Percentiles rank a stretch among this genome's conserved stretches.
phyloP scores from a whole-genome alignment of 2,329 filamentous ascomycete species.

The Fusarium lateritium region DNA sequence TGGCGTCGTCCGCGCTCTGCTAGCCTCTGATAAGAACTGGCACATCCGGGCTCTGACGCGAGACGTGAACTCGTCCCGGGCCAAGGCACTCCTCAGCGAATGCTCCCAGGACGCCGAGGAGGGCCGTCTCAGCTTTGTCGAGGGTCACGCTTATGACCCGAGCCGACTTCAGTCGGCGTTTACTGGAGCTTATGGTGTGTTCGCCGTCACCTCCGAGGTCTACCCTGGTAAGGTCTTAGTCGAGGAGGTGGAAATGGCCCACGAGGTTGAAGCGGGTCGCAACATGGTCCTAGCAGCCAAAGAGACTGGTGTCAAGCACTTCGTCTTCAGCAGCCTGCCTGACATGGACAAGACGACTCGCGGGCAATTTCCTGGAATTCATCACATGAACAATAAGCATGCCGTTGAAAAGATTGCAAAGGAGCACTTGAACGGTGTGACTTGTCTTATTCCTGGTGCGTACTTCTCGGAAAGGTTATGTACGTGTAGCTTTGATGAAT shows the following conservation, averaged over 20 bases:
- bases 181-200: background rate
- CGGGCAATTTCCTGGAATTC: background rate
- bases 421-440: background rate
- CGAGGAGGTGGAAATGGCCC: background rate
- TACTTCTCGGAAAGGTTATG: background rate
- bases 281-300: background rate
- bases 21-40: background rate
- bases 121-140: background rate
- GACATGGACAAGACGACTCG: background rate
- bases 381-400: slow-evolving; percentile 12
- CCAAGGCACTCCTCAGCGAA: background rate
- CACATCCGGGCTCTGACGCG: background rate
- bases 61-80: background rate
- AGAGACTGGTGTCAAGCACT: background rate
- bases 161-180: background rate
- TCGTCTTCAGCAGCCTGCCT: slow-evolving; percentile 3
- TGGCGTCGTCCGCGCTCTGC: background rate
- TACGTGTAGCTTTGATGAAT: no score
- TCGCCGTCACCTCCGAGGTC: background rate
- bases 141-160: background rate
- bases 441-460: background rate
- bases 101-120: background rate
- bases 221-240: background rate
- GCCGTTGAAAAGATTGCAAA: background rate
- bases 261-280: background rate